Evolutionary conservation across 768 basidiomycete species (phyloP), one percentile per base, ranked within the genome.

Genomic region (Suillus decipiens): DNA sequence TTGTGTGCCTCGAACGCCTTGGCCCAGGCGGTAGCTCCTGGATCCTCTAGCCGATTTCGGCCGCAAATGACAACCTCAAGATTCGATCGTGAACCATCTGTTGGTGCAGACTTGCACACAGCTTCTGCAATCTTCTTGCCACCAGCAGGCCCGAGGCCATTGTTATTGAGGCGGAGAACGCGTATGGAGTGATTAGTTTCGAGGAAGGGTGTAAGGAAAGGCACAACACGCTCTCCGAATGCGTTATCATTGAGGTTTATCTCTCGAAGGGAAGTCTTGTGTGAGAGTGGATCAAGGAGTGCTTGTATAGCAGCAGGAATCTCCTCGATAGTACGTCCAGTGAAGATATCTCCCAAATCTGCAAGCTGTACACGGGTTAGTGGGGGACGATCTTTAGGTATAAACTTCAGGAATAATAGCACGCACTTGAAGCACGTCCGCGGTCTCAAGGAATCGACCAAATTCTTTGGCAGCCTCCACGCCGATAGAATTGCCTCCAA

Each of bases 341-440:
- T 98, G 79, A 99, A 99, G 77, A 99, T 96, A 78, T 98, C 96
- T 36, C 94, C 91, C 67, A 98, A 92, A 80, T 99, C 89, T 68
- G 96, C 96, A 63, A 96, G 80, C 97, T 99, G 73, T 34, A 53
- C 53, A 47, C 17, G 19, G 22, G 31, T 42, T 45, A n/a, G 58
- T 47, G 60, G 39, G 34, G 50, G 67, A 59, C 61, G 36, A 50
- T 62, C 31, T 6, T 37, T 42, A 61, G 41, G 56, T 45, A n/a
- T 42, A 34, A 39, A 59, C 11, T 42, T 34, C 19, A 17, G 1
- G 28, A 7, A 12, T 2, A n/a, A 59, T 4, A n/a, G 36, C 8
- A 73, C 83, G 60, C 64, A 93, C 96, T 84, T 88, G 89, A 56
- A 99, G 76, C 2, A 75, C 77, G 42, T 82, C 78, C 31, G 93